Conservation (phyloP, 768 basidiomycete species). For the Neoboletus brunneissimus region DNA sequence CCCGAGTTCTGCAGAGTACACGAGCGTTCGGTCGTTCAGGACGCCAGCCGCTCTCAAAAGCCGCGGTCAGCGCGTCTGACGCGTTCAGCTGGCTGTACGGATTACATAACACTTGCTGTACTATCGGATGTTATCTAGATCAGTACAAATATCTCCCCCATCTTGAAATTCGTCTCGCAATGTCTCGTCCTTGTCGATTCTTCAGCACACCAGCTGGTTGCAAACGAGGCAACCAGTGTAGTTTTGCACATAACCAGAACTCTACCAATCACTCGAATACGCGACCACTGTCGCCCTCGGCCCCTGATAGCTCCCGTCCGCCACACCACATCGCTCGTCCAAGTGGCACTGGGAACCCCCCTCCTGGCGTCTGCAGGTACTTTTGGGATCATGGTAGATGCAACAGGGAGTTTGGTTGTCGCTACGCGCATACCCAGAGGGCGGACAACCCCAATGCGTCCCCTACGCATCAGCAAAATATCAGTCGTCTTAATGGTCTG, state of each 20-base stretch:
- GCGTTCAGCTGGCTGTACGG: not conserved
- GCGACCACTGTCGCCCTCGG: conserved; percentile 3
- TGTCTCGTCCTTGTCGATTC: conserved; percentile 39
- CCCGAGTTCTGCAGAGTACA: too few species aligned
- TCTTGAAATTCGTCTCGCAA: not conserved
- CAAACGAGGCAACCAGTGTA: conserved; percentile 40
- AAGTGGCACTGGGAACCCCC: conserved; percentile 5
- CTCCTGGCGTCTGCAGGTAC: conserved; percentile 42
- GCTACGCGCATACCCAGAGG: conserved; percentile 36
- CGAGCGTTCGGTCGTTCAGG: too few species aligned
- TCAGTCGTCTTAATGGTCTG: too few species aligned
- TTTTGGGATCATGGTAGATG: conserved; percentile 51
- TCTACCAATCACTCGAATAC: too few species aligned
- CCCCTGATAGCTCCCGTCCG: conserved; percentile 4
- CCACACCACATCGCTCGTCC: conserved; percentile 2
- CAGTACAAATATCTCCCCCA: not conserved
- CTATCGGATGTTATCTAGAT: not conserved
- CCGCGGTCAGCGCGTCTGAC: too few species aligned
- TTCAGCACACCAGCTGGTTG: conserved; percentile 46
- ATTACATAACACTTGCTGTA: not conserved
- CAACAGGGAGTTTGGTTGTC: conserved; percentile 45
- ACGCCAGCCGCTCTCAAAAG: too few species aligned
- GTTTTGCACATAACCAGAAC: conserved; percentile 31
- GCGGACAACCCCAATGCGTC: too few species aligned
- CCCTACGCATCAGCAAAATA: too few species aligned